Evolutionary conservation across 257 asterid species (phyloP).

Genomic region (Rhazya stricta): DNA sequence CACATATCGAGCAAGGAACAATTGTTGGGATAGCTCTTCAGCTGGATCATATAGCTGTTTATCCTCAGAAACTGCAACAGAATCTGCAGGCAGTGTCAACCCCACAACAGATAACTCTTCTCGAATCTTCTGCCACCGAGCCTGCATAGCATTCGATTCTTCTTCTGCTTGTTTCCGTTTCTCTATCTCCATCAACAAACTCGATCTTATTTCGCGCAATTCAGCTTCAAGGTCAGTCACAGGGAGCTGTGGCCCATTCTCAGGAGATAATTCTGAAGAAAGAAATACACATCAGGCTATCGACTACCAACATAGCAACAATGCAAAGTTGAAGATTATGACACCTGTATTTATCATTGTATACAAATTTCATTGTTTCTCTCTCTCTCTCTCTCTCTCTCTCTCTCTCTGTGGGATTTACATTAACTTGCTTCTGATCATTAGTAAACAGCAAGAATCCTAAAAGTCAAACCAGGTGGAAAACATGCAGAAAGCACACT

Average conservation of each 20-base stretch:
- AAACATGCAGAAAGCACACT: background rate
- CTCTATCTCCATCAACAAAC: constrained; percentile 78
- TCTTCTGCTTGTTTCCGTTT: constrained; percentile 86
- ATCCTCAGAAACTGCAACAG: constrained; percentile 36
- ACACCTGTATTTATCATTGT: constrained; percentile 1
- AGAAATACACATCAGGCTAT: constrained; percentile 24
- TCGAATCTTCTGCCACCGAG: constrained; percentile 59
- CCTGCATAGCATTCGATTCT: constrained; percentile 42
- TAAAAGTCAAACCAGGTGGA: background rate
- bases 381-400: too few species aligned
- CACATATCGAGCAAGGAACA: constrained; percentile 58
- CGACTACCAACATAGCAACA: constrained; percentile 12
- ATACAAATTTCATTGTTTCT: background rate
- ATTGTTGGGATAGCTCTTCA: constrained; percentile 56
- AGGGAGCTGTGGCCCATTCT: constrained; percentile 43
- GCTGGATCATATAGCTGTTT: constrained; percentile 50
- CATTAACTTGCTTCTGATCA: background rate
- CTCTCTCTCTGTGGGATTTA: background rate
- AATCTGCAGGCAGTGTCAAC: constrained; percentile 57
- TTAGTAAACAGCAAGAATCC: constrained; percentile 6
- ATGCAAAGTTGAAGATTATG: constrained; percentile 7
- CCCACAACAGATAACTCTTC: constrained; percentile 61
- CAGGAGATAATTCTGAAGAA: constrained; percentile 74
- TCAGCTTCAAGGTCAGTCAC: constrained; percentile 61
- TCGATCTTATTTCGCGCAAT: constrained; percentile 58